Base-by-base conservation (phyloP, 495 filamentous ascomycete species). In the Halenospora varia region DNA sequence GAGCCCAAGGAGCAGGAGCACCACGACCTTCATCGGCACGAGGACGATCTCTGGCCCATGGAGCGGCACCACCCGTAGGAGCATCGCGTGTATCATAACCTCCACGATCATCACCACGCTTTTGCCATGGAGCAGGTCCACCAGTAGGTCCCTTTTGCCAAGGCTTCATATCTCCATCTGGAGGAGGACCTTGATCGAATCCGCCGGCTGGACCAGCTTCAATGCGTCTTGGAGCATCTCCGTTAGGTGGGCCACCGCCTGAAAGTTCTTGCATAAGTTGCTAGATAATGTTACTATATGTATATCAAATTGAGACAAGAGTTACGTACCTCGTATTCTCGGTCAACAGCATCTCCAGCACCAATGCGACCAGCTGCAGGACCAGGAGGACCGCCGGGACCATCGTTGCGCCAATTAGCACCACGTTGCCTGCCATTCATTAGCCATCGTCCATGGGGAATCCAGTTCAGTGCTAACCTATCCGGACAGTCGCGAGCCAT, bases 211-310 rank as follows among this genome's bases (percentile, higher is more conserved):
- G 88, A 20, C 90, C 91, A 45, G 86, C 89, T 79, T 97, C 94
- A 63, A 97, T 96, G 56, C 86, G 88, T 62, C 87, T 87, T 64
- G 88, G 84, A 48, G 82, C 81, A 47, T 86, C 81, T 40, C 80
- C 84, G 59, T 79, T 77, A 35, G 82, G 78, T 40, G 80, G 78
- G 49, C 82, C 74, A 60, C 85, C 87, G 54, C 91, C 92, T 63
- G 88, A 90, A 57, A 98, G 79, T 80, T 97, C 94, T 83, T 93
- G 85, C 90, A 98, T 95, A 69, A 98, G 89, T 88, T 93, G 88
- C 90, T 95, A 65, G 56, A 41, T 17, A 35, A 54, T 55, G 68
- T 82, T 68, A 79, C n/a, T n/a, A 71, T 71, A 51, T 17, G n/a
- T 18, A 10, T 48, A 18, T 56, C 11, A 46, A 29, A 23, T 53